Evolutionary conservation across 257 asterid species (phyloP), one percentile per base, ranked within the genome.

Genomic region (Solanum dulcamara): DNA sequence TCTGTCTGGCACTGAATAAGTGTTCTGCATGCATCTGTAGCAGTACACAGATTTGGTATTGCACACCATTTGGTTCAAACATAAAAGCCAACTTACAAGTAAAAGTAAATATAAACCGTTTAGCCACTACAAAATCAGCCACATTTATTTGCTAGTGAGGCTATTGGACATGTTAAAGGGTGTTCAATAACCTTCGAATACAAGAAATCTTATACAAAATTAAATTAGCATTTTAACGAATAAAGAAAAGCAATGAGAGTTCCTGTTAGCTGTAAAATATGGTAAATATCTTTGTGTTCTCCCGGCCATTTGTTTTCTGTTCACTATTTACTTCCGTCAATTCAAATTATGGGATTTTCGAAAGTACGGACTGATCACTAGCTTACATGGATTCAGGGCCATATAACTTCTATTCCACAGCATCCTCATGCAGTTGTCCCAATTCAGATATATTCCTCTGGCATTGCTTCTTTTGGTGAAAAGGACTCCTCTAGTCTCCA

Each of bases 341-440:
- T 72, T 72, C 35, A 72, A 22, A 38, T 72, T 15, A 12, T 37
- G 32, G 32, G 30, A 70, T 70, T 70, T 70, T 37, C 0, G 2
- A 0, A 20, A 20, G 59, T 48, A 17, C 48, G 44, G 66, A 28
- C 83, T 79, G 83, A 79, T 79, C 44, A 30, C 44, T 79, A 18
- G 64, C 83, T 77, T 77, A 50, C 64, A 48, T 79, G 83, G 30
- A 79, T 79, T 30, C 94, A 96, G 99, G 99, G 96, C 66, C 87
- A 77, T 84, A 91, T 96, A 83, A 91, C 90, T 84, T 92, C 95
- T 85, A 86, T 90, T 62, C 98, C 98, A 7, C 89, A 89, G 88
- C 92, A 88, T 88, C 74, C 92, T 35, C 91, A 84, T 81, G 93
- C 95, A 68, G 89, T 92, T 66, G 90, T 94, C 71, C 98, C 98